Conservation (phyloP, 2,329 filamentous ascomycete species). For the Aspergillus pseudoterreus region DNA sequence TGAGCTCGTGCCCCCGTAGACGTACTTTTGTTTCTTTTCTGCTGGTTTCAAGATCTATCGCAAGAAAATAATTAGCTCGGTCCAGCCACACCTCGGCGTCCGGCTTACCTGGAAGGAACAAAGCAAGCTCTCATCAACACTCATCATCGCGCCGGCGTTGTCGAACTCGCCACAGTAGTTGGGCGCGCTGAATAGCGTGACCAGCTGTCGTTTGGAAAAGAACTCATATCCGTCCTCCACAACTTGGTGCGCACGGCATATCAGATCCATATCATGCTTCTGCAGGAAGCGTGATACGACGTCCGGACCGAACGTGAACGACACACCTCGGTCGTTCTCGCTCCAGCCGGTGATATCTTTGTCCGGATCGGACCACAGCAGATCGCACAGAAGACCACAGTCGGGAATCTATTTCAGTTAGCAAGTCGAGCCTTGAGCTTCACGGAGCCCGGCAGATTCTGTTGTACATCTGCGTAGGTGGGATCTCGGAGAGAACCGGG, state of each 20-base stretch:
- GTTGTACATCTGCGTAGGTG: slow-evolving; percentile 5
- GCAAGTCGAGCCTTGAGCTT: slow-evolving; percentile 35
- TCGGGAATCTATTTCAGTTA: slow-evolving; percentile 76
- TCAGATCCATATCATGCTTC: slow-evolving; percentile 99
- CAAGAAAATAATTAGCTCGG: background rate
- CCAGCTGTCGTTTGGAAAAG: slow-evolving; percentile 96
- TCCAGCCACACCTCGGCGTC: slow-evolving; percentile 1
- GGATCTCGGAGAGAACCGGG: background rate
- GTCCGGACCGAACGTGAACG: slow-evolving; percentile 96
- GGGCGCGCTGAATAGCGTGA: slow-evolving; percentile 94
- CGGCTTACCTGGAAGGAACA: slow-evolving; percentile 90
- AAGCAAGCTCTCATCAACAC: slow-evolving; percentile 94
- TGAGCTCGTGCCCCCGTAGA: slow-evolving; percentile 69
- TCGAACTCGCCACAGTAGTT: slow-evolving; percentile 99
- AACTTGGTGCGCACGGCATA: slow-evolving; percentile 97
- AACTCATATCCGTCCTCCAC: slow-evolving; percentile 99
- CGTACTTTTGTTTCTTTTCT: slow-evolving; percentile 99
- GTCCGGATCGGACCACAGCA: slow-evolving; percentile 97
- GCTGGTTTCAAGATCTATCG: slow-evolving; percentile 92
- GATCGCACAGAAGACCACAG: slow-evolving; percentile 93
- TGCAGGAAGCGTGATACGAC: slow-evolving; percentile 96
- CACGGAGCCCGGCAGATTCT: slow-evolving; percentile 21
- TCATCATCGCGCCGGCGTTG: slow-evolving; percentile 99
- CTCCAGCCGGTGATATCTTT: slow-evolving; percentile 99
- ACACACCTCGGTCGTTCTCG: slow-evolving; percentile 97